Evolutionary conservation across 495 filamentous ascomycete genomes (phyloP), one percentile per base, ranked within the genome.

Genomic region (Cairneyella variabilis): DNA sequence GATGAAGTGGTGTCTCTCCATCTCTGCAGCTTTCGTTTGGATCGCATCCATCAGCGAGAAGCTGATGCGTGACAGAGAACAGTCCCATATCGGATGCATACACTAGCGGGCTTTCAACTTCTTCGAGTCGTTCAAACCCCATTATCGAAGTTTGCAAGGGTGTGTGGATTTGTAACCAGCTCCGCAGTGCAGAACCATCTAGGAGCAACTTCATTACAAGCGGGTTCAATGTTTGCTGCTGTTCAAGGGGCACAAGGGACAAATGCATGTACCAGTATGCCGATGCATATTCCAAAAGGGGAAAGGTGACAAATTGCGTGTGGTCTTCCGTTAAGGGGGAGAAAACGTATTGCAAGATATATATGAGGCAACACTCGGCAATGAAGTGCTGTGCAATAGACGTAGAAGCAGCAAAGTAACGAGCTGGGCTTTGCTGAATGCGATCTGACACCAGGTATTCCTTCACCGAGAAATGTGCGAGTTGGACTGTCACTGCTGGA

Each of bases 401-500:
- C 2, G 22, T 23, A 10, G 21, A 39, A 8, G 18, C 17, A 38
- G 48, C 48, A n/a, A 51, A 51, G 10, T 39, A 21, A 3, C 26
- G 17, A 4, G 40, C 40, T 43, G 40, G 40, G 12, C 40, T 21
- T 51, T 12, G 17, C 40, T 11, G 32, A 41, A 47, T 30, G 10
- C 47, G 47, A 25, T 50, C 36, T 38, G 47, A 50, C 9, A 51
- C 51, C 3, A 73, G 52, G 50, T 68, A 72, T 48, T 71, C 64
- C 41, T 70, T 63, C 23, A 72, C 67, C 9, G 69, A 69, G 46
- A 60, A n/a, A n/a, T n/a, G n/a, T n/a, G n/a, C n/a, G n/a, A n/a
- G n/a, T n/a, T n/a, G n/a, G n/a, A n/a, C n/a, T 68, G 53, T 73
- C n/a, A n/a, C 69, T 20, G 67, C 69, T 12, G 72, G 54, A 36